Evolutionary conservation across 2,329 filamentous ascomycete genomes (phyloP).

Genomic region (Drechslerella dactyloides): DNA sequence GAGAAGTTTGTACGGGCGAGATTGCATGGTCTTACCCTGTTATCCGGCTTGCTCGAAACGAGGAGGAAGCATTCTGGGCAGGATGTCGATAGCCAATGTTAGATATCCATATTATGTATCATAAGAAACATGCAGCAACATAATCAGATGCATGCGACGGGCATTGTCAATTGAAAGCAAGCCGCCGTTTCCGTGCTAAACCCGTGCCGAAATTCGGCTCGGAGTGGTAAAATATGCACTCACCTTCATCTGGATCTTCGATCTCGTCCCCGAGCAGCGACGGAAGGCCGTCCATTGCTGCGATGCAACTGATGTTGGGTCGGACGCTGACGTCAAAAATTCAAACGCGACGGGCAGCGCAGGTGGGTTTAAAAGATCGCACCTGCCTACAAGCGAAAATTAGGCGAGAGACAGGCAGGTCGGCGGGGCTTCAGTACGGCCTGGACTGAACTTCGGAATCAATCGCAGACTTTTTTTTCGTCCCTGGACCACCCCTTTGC

Average conservation of each 20-base stretch:
- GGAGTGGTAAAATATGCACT: constrained; percentile 42
- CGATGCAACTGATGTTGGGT: neutral
- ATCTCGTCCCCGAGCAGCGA: constrained; percentile 62
- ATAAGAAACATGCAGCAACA: no score
- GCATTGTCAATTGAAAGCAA: no score
- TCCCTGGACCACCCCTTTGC: no score
- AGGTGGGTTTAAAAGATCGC: constrained; percentile 7
- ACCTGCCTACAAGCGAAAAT: constrained; percentile 50
- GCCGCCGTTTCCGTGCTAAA: no score
- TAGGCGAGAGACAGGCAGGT: constrained; percentile 40
- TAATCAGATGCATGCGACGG: constrained; percentile 6
- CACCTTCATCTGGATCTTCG: constrained; percentile 68
- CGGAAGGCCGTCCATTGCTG: constrained; percentile 18
- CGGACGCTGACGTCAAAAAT: neutral
- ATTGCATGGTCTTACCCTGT: constrained; percentile 27
- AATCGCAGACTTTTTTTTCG: constrained; percentile 23
- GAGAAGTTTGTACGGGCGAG: neutral
- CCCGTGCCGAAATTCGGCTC: neutral
- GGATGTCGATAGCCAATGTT: constrained; percentile 3
- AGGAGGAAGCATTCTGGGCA: constrained; percentile 82
- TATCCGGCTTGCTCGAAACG: constrained; percentile 65
- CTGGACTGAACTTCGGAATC: neutral
- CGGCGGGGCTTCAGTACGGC: no score
- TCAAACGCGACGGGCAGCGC: neutral
- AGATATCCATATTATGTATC: no score